Percentiles rank a stretch among this genome's conserved stretches.
Conservation (phyloP, 2,329 filamentous ascomycete species). For the Stromatinia cepivora region DNA sequence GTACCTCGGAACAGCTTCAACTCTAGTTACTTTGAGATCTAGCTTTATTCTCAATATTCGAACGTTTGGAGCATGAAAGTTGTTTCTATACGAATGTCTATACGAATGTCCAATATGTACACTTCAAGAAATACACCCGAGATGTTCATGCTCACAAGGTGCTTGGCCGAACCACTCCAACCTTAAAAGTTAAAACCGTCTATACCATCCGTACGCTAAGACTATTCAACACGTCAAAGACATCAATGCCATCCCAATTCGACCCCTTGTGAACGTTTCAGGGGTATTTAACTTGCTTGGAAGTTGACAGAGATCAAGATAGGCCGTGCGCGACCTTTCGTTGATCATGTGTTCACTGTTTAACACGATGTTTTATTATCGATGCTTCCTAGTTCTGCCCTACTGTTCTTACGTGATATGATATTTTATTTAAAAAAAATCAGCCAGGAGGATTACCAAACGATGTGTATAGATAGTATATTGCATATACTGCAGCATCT, state of each 20-base stretch:
- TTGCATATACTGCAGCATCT: not conserved
- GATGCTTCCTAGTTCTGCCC: not conserved
- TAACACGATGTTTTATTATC: not conserved
- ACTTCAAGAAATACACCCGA: not conserved
- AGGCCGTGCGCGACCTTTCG: slow-evolving; percentile 7
- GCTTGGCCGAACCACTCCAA: slow-evolving; percentile 3
- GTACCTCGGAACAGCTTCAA: not conserved
- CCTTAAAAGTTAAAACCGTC: not conserved
- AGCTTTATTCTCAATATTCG: not conserved
- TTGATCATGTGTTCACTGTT: not conserved
- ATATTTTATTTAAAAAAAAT: not conserved
- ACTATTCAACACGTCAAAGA: not conserved
- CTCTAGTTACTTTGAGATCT: no score
- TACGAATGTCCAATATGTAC: not conserved
- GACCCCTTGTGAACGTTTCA: slow-evolving; percentile 1
- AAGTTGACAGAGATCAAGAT: slow-evolving; percentile 10
- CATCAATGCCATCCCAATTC: not conserved
- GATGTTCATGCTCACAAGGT: not conserved
- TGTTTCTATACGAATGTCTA: no score
- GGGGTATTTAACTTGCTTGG: slow-evolving; percentile 5
- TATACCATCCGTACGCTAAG: not conserved
- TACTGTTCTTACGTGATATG: not conserved
- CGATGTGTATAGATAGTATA: not conserved
- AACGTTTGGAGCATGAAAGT: not conserved
- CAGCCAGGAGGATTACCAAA: not conserved